Evolutionary conservation across 371 early-diverging fungal genomes (phyloP), one percentile per base, ranked within the genome.

Genomic region (Rhizopus delemar): DNA sequence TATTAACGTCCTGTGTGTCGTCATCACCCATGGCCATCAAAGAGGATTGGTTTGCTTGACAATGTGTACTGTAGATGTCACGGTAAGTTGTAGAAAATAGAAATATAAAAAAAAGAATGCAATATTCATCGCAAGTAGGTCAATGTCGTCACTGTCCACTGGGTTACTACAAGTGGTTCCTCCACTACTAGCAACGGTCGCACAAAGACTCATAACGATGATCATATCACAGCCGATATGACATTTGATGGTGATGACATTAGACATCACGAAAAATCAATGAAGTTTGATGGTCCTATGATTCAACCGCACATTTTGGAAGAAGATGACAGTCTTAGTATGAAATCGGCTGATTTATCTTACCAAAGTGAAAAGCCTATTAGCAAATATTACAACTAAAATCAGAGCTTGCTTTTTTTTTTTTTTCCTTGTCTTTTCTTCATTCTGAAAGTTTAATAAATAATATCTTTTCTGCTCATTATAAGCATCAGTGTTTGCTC

Each of bases 61-160:
- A 4, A 69, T 71, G 50, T 85, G 85, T 60, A 83, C 81, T 4
- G 46, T 79, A 5, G 83, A 85, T 65, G 82, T 85, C 15, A 85
- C 85, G 2, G 72, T 75, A 74, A 66, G 63, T 50, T 22, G 22
- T 22, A 22, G 13, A 22, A 43, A 2, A 8, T 15, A 50, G 16
- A 41, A 13, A n/a, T 36, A 46, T 33, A 15, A 46, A 33, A 41
- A 33, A 6, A 15, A 34, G 8, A 49, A 12, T 31, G 1, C 15
- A 34, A 28, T 57, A 13, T 60, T 32, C 58, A 33, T 59, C 63
- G 39, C 16, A 5, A 22, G 22, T 60, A 78, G 78, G 66, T 81
- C 33, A 84, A 85, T 35, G 82, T 81, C 11, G 68, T 81, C 38
- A 71, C 79, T n/a, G 76, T 84, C 15, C 79, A 84, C 55, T 84